These are phyloP conservation scores for Neurospora sp. DNA, from an alignment of 2,329 filamentous ascomycete genomes.

Conservation along the genomic window DNA sequence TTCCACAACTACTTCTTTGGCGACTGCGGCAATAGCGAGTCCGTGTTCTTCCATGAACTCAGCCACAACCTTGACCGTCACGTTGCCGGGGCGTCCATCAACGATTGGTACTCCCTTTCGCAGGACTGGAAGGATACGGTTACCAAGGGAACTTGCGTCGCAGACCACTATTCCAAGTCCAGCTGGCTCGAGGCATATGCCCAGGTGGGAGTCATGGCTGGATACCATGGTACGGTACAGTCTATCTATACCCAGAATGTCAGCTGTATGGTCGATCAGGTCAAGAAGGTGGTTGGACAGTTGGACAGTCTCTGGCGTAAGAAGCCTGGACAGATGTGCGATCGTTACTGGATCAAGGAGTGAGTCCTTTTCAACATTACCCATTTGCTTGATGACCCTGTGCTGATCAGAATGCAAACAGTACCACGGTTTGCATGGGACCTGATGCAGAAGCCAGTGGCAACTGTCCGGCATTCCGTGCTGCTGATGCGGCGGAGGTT, in stretches of 20 bases:
- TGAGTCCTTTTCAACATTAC: not conserved
- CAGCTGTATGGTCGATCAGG: not conserved
- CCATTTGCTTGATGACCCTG: not conserved
- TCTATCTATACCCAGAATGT: not conserved
- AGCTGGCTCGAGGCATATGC: constrained; percentile 2
- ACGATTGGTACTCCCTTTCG: not conserved
- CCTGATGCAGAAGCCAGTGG: not conserved
- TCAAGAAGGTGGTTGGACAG: not conserved
- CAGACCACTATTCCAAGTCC: not conserved
- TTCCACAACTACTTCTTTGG: not conserved
- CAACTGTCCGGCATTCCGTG: not conserved
- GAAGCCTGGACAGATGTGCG: not conserved
- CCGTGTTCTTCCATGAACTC: constrained; percentile 2
- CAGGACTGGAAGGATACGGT: not conserved
- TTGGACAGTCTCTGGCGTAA: not conserved
- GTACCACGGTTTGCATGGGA: not conserved
- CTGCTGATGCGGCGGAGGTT: not conserved
- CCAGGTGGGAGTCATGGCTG: constrained; percentile 3
- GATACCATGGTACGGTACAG: not conserved
- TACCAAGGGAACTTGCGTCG: not conserved
- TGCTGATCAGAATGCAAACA: not conserved
- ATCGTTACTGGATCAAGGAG: not conserved
- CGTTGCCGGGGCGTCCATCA: not conserved
- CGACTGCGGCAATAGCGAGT: not conserved
- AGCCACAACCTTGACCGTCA: constrained; percentile 1